Conservation (phyloP, 805 yeast genomes). For the Candida alai region DNA sequence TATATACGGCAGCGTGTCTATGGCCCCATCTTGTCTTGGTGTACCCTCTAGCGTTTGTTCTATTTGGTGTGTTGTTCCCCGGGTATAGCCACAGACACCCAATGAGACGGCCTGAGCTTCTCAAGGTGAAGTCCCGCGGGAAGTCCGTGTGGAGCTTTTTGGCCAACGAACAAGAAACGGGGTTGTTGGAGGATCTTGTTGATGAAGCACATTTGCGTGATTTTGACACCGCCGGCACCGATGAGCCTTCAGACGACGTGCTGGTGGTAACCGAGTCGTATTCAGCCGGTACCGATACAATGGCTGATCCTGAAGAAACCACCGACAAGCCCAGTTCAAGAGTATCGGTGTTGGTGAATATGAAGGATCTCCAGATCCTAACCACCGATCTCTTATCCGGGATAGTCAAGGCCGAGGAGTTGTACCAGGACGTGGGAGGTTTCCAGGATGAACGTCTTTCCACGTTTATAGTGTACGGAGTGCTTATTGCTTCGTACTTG, state of each 20-base stretch:
- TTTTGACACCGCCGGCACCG: conserved; percentile 2
- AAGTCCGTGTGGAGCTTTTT: conserved; percentile 47
- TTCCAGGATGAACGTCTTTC: conserved; percentile 68
- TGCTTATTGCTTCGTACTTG: conserved; percentile 28
- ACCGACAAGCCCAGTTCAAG: conserved; percentile 20
- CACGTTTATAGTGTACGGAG: conserved; percentile 49
- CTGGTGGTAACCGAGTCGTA: conserved; percentile 1
- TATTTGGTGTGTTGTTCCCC: conserved; percentile 62
- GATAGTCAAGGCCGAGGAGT: conserved; percentile 49
- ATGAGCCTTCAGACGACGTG: not conserved
- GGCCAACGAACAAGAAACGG: conserved; percentile 25
- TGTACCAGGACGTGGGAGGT: conserved; percentile 60
- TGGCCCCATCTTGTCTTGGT: conserved; percentile 67
- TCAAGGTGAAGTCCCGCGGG: conserved; percentile 47
- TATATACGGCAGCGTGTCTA: conserved; percentile 64
- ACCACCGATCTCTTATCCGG: conserved; percentile 51
- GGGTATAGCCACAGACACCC: conserved; percentile 72
- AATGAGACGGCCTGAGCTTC: conserved; percentile 39
- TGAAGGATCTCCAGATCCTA: conserved; percentile 70
- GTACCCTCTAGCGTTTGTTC: conserved; percentile 55
- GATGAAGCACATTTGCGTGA: conserved; percentile 13
- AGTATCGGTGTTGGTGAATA: conserved; percentile 49
- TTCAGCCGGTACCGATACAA: no score
- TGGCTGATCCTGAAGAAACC: conserved; percentile 6
- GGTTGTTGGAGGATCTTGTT: conserved; percentile 32